These are phyloP conservation scores for Podila clonocystis DNA, from an alignment of 192 early-diverging fungal species.

Conservation along the genomic window DNA sequence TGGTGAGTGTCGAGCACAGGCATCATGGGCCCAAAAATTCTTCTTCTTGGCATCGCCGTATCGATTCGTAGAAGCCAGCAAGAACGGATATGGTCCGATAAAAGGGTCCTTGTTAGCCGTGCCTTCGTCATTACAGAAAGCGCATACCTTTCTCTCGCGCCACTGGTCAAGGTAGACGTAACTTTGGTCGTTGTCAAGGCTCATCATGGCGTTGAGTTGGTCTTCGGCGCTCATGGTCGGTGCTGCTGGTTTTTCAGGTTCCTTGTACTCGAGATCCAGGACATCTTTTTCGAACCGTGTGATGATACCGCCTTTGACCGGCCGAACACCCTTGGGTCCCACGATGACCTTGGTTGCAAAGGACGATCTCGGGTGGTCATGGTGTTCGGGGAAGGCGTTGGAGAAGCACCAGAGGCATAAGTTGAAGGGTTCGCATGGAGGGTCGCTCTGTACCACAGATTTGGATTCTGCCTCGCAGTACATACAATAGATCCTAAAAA, in stretches of 20 bases:
- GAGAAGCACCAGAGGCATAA: slow-evolving; percentile 68
- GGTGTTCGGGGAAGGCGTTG: slow-evolving; percentile 71
- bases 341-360: slow-evolving; percentile 81
- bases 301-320: slow-evolving; percentile 67
- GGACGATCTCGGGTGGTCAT: slow-evolving; percentile 80
- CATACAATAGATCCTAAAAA: slow-evolving; percentile 73
- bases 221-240: slow-evolving; percentile 5
- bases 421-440: slow-evolving; percentile 25
- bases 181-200: slow-evolving; percentile 57
- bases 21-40: slow-evolving; percentile 87
- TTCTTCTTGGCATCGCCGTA: slow-evolving; percentile 62
- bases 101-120: slow-evolving; percentile 57
- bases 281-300: slow-evolving; percentile 67
- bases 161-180: slow-evolving; percentile 60
- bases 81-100: slow-evolving; percentile 72
- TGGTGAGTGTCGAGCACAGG: slow-evolving; percentile 86
- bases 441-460: slow-evolving; percentile 12
- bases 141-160: slow-evolving; percentile 66
- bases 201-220: slow-evolving; percentile 34
- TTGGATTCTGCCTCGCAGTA: slow-evolving; percentile 72
- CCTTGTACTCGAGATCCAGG: slow-evolving; percentile 56
- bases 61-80: slow-evolving; percentile 59
- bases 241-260: not conserved
- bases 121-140: slow-evolving; percentile 76
- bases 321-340: slow-evolving; percentile 64